Base-by-base conservation (phyloP, 148 eudicot genomes). In the Persicaria maculosa region DNA sequence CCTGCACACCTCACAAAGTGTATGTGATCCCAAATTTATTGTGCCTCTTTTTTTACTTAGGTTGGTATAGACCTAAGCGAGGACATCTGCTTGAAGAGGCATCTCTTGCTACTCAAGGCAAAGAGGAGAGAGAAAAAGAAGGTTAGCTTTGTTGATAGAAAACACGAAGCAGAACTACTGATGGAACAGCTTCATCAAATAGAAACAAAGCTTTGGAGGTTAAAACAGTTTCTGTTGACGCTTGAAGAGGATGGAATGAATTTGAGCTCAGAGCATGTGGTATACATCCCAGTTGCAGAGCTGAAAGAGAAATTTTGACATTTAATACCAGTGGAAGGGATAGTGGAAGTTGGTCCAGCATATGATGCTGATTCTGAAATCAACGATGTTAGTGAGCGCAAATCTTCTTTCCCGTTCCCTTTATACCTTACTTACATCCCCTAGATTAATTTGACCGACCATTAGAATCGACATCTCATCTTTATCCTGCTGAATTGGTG, bases 221-320 rank as follows among this genome's bases (percentile, higher is more conserved):
- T 91, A 74, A 86, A 84, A 74, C 79, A 85, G 74, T 50, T 81
- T 53, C 50, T 93, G 72, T 73, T 62, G 15, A 71, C 77, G 53
- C 77, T 86, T 55, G 79, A 85, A 80, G 72, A 74, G 31, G 47
- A 76, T 17, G 79, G 53, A n/a, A 46, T 22, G 50, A 58, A 45
- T 50, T 19, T 14, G 15, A 78, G 47, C 19, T 72, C 77, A 47
- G 48, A 52, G 7, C 67, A 77, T 53, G 80, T 85, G 31, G 57
- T 84, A 25, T 91, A 78, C 73, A 81, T 93, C 50, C 97, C 94
- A 3, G 74, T 85, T 64, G 94, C 93, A 64, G 84, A 82, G 75
- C 85, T 93, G 62, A 85, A 73, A 79, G 98, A 88, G 82, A 91
- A 88, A 80, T 10, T 12, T 31, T 62, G 68, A 31, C 15, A 48